phyloP scores from a whole-genome alignment of 345 rosid genomes.

The Leavenworthia alabamica region DNA sequence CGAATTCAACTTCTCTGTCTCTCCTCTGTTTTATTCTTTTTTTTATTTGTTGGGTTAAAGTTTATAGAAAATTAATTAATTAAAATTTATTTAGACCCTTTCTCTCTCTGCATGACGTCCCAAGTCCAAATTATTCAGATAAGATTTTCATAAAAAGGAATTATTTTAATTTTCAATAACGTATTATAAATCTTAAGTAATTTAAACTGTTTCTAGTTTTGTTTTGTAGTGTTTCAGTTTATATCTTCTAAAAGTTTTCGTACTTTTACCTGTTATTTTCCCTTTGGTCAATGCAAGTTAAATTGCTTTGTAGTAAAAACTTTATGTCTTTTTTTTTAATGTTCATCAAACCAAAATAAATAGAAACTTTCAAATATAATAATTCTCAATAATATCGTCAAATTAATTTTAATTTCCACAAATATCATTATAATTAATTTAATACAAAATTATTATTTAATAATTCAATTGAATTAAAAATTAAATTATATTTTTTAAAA shows the following conservation, averaged over 20 bases:
- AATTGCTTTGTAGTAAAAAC: constrained; percentile 7
- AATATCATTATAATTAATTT: too few relatives aligned
- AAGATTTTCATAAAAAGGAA: not conserved
- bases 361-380: too few relatives aligned
- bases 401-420: too few relatives aligned
- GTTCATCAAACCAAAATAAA: not conserved
- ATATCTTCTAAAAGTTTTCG: constrained; percentile 10
- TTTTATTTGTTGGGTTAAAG: not conserved
- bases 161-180: not conserved
- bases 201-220: not conserved
- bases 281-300: constrained; percentile 14
- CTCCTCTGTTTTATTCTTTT: constrained; percentile 11
- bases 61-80: not conserved
- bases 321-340: not conserved
- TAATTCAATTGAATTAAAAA: too few relatives aligned
- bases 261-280: not conserved
- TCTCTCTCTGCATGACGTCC: constrained; percentile 3
- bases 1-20: constrained; percentile 34
- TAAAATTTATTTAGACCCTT: not conserved
- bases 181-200: not conserved
- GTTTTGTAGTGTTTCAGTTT: constrained; percentile 2
- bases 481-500: too few relatives aligned
- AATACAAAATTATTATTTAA: too few relatives aligned
- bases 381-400: too few relatives aligned
- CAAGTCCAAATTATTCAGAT: constrained; percentile 1